Percentiles rank a stretch among this genome's conserved stretches.
Evolutionary conservation across 441 rosid species (phyloP).

Genomic region (Codiaeum variegatum): DNA sequence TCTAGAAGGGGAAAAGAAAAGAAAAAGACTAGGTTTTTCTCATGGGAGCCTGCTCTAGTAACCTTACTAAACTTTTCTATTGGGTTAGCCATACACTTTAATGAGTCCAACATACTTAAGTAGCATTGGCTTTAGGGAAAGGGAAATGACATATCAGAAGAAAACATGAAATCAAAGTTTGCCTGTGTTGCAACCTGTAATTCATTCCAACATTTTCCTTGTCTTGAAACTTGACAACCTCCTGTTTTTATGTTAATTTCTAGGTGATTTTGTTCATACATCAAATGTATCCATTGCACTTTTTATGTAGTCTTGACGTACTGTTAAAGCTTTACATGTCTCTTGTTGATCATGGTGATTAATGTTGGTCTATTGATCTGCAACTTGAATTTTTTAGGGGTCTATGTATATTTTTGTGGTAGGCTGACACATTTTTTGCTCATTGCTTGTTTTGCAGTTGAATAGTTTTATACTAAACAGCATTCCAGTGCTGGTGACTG

Average conservation of each 20-base stretch:
- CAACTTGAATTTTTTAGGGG: background rate
- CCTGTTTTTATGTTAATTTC: background rate
- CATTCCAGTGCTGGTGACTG: conserved; percentile 90
- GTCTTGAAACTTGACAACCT: background rate
- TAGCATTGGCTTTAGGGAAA: background rate
- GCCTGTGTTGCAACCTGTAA: background rate
- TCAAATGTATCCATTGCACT: background rate
- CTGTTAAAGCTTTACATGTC: background rate
- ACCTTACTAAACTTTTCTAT: too few relatives aligned
- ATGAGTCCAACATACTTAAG: too few relatives aligned
- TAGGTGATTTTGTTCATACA: background rate
- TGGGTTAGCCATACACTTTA: too few relatives aligned
- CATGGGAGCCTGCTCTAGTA: too few relatives aligned
- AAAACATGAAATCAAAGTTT: background rate
- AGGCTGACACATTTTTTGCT: conserved; percentile 16
- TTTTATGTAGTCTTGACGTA: background rate
- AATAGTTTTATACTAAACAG: conserved; percentile 83
- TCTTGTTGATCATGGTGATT: background rate
- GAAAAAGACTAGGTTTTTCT: background rate
- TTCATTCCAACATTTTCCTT: background rate
- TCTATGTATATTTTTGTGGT: background rate
- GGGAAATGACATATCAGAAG: background rate
- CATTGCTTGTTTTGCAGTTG: conserved; percentile 50
- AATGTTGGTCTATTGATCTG: conserved; percentile 4
- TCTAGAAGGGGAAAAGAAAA: background rate